phyloP scores from a whole-genome alignment of 2,329 filamentous ascomycete genomes.

The Trichoderma endophyticum region DNA sequence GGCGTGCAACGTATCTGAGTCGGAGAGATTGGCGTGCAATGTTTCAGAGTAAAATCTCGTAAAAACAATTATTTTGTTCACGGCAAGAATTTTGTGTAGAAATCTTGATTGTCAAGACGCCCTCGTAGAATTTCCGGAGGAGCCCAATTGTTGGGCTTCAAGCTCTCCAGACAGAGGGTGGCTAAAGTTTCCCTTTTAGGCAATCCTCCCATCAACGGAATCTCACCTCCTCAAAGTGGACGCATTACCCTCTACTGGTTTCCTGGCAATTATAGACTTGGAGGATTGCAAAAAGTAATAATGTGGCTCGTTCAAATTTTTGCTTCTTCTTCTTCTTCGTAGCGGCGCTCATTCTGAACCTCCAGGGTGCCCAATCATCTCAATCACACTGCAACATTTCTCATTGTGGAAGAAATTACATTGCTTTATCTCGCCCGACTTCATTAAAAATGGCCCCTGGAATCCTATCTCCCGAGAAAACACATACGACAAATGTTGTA shows the following conservation, averaged over 20 bases:
- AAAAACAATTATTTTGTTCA: not conserved
- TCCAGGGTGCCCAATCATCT: not conserved
- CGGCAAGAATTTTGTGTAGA: not conserved
- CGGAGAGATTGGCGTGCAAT: not conserved
- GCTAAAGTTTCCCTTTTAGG: constrained; percentile 10
- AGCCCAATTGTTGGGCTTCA: not conserved
- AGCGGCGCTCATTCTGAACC: not conserved
- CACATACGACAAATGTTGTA: not conserved
- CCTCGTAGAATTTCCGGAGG: not conserved
- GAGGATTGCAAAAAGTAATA: not conserved
- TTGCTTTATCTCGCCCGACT: not conserved
- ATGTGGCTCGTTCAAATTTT: not conserved
- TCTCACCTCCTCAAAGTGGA: not conserved
- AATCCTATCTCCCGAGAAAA: not conserved
- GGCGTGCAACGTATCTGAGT: no score
- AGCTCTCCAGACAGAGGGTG: not conserved
- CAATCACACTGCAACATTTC: not conserved
- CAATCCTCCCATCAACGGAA: not conserved
- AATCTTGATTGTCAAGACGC: no score
- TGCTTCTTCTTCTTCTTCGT: no score
- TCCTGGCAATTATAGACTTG: not conserved
- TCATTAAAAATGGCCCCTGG: not conserved
- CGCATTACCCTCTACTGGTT: not conserved
- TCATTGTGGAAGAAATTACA: not conserved
- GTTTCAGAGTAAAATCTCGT: not conserved